These are phyloP conservation scores for Sphagnum fallax DNA, from an alignment of 228 moss, liverwort and hornwort species.

Conservation along the genomic window DNA sequence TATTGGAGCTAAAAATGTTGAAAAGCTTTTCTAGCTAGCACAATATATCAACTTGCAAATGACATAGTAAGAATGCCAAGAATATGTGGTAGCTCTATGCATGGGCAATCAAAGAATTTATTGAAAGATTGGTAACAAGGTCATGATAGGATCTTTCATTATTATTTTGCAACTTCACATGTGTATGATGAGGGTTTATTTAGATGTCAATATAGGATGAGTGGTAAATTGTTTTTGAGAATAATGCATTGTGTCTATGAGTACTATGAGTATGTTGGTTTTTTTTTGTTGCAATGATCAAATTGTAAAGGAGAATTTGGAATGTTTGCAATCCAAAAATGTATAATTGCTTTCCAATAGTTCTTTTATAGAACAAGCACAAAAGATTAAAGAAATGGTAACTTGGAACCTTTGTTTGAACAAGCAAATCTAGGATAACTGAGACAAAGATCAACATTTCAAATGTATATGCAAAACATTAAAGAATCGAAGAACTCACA, in stretches of 20 bases:
- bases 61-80: too few species aligned
- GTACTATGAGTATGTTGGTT: constrained; percentile 2
- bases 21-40: too few species aligned
- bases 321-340: constrained; percentile 2
- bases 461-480: too few species aligned
- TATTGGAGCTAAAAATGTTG: too few species aligned
- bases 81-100: not conserved
- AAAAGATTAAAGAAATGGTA: not conserved
- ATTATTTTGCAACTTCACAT: not conserved
- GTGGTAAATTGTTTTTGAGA: not conserved
- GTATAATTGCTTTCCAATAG: constrained; percentile 1
- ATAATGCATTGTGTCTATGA: constrained; percentile 2
- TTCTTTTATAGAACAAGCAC: constrained; percentile 3
- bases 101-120: not conserved
- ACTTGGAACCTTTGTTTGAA: not conserved
- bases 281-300: not conserved
- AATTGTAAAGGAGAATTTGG: not conserved
- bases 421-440: not conserved
- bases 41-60: too few species aligned
- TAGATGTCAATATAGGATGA: constrained; percentile 1
- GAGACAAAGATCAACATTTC: not conserved
- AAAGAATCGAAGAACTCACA: not conserved
- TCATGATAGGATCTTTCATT: not conserved
- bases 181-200: constrained; percentile 2
- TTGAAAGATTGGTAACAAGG: not conserved